Percentiles rank a stretch among this genome's conserved stretches.
Evolutionary conservation across 208 protist genomes (phyloP).

Genomic region (Wallacemonas rigidus): DNA sequence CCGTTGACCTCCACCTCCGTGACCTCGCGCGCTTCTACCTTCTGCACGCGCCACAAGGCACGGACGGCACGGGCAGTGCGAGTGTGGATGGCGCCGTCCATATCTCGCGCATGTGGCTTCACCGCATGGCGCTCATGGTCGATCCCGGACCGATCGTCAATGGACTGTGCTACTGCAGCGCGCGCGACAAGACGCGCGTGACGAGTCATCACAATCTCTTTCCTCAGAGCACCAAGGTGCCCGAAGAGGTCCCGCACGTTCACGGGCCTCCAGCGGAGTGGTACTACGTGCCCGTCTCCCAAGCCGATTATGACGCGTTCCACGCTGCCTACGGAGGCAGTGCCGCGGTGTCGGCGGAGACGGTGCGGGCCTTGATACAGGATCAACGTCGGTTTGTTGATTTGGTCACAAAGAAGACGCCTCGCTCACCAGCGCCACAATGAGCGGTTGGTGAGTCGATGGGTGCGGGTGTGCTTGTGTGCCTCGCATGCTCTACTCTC

Average conservation of each 20-base stretch:
- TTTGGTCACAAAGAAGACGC: slow-evolving; percentile 4
- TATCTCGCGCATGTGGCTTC: slow-evolving; percentile 83
- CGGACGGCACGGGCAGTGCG: neutral
- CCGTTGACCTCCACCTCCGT: slow-evolving; percentile 43
- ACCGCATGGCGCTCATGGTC: slow-evolving; percentile 70
- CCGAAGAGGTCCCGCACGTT: slow-evolving; percentile 43
- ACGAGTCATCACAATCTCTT: slow-evolving; percentile 25
- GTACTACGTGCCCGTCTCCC: slow-evolving; percentile 73
- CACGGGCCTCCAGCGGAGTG: slow-evolving; percentile 68
- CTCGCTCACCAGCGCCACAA: neutral
- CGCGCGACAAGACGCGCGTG: slow-evolving; percentile 22
- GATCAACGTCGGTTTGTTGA: slow-evolving; percentile 27
- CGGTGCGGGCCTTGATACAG: slow-evolving; percentile 18
- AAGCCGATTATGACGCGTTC: slow-evolving; percentile 65
- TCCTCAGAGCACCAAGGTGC: slow-evolving; percentile 24
- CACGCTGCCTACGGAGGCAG: slow-evolving; percentile 75
- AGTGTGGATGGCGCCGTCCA: slow-evolving; percentile 41
- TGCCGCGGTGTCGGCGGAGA: slow-evolving; percentile 35
- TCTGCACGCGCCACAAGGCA: neutral
- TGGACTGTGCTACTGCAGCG: slow-evolving; percentile 68
- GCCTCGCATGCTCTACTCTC: no score
- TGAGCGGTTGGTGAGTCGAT: no score
- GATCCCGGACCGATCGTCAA: slow-evolving; percentile 88
- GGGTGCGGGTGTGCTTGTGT: no score
- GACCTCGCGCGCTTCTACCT: slow-evolving; percentile 62